These are phyloP conservation scores for Butyriboletus loyo DNA, from an alignment of 768 basidiomycete genomes.

Conservation along the genomic window DNA sequence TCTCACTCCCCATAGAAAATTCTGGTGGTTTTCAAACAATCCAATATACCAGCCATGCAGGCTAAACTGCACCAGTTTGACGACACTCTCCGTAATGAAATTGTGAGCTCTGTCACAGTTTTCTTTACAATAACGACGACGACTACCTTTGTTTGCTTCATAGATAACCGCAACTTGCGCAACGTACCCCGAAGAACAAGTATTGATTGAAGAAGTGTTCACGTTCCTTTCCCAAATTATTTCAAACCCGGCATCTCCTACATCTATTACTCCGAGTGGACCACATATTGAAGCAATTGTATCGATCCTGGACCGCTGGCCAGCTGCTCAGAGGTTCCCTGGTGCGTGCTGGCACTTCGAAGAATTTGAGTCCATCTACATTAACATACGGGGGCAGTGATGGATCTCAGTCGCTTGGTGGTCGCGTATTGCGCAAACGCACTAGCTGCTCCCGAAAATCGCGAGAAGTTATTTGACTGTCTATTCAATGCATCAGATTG, in stretches of 20 bases:
- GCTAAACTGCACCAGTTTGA: slow-evolving; percentile 76
- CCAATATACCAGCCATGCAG: slow-evolving; percentile 74
- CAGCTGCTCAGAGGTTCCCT: slow-evolving; percentile 67
- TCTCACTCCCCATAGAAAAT: slow-evolving; percentile 43
- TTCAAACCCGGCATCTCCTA: slow-evolving; percentile 30
- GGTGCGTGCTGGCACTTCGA: slow-evolving; percentile 37
- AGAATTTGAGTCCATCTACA: neutral
- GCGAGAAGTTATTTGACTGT: slow-evolving; percentile 53
- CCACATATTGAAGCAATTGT: slow-evolving; percentile 61
- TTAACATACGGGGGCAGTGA: slow-evolving; percentile 45
- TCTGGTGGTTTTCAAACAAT: slow-evolving; percentile 80
- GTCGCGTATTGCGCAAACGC: slow-evolving; percentile 59
- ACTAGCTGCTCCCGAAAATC: slow-evolving; percentile 42
- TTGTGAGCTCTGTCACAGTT: slow-evolving; percentile 43
- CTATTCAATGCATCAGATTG: slow-evolving; percentile 72
- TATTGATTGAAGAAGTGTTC: slow-evolving; percentile 60
- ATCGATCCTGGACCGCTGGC: slow-evolving; percentile 72
- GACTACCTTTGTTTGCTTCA: neutral
- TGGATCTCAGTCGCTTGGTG: slow-evolving; percentile 82
- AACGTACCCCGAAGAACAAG: slow-evolving; percentile 63
- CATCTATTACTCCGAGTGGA: slow-evolving; percentile 36
- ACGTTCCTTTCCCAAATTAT: slow-evolving; percentile 52
- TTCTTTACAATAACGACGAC: neutral
- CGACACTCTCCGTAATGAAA: slow-evolving; percentile 61
- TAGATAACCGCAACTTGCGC: slow-evolving; percentile 73